Conservation (phyloP, 1,139 yeast genomes). For the Yamadazyma triangularis region DNA sequence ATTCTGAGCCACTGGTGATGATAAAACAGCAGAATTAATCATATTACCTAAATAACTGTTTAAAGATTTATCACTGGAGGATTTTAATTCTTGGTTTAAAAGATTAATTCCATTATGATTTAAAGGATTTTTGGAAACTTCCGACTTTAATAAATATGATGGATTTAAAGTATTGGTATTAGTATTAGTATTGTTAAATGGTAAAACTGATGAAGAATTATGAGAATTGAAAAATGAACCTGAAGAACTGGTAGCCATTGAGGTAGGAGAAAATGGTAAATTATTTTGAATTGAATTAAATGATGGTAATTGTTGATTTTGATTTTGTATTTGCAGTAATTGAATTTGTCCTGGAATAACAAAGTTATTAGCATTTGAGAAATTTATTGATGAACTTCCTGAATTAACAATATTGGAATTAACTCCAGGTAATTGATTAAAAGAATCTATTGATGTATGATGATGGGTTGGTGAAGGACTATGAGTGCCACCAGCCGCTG, state of each 20-base stretch:
- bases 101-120: conserved; percentile 1
- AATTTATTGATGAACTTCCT: conserved; percentile 1
- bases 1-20: neutral
- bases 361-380: conserved; percentile 2
- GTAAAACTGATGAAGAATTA: conserved; percentile 2
- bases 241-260: conserved; percentile 2
- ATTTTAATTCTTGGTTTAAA: neutral
- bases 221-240: neutral
- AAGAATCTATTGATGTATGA: conserved; percentile 7
- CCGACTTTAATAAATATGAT: conserved; percentile 16
- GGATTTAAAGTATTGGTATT: conserved; percentile 21
- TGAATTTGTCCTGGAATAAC: conserved; percentile 13
- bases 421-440: conserved; percentile 10
- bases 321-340: conserved; percentile 24
- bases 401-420: conserved; percentile 4
- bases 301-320: conserved; percentile 32
- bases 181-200: neutral
- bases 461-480: conserved; percentile 6
- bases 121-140: conserved; percentile 2
- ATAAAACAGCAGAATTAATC: neutral
- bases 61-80: neutral
- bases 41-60: conserved; percentile 5
- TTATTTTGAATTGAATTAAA: conserved; percentile 35
- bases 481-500: conserved; percentile 2
- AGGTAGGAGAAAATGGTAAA: conserved; percentile 22